Evolutionary conservation across 768 basidiomycete genomes (phyloP), one percentile per base, ranked within the genome.

Genomic region (Nidularia sp.): DNA sequence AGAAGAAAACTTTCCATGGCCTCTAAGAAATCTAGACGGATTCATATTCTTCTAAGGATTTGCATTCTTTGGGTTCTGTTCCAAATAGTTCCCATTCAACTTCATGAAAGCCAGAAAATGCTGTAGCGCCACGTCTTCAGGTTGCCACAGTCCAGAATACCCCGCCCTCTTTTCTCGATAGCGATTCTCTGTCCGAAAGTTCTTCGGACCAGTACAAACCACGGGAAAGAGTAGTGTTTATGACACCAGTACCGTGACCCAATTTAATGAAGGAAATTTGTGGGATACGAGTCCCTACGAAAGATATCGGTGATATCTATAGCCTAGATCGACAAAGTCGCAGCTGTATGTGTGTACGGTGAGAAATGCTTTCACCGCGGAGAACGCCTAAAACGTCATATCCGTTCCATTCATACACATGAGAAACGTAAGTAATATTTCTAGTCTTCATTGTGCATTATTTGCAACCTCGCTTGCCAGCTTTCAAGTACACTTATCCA

Each of bases 321-420:
- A 10, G 15, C 10, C 39, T 10, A 15, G 39, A 41, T 10, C 39
- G 15, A 15, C 10, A 41, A 15, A 41, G 10, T 41, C 39, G 13
- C 64, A 69, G 6, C 52, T 64, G n/a, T 81, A 81, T 47, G 67
- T 80, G 1, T 84, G 83, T 65, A 70, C 70, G 54, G 82, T 85
- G 0, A 70, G 6, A 83, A 83, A 58, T 78, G 76, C 49, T 85
- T 85, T 62, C 73, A 74, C 56, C 75, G 84, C 34, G 76, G 77
- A 5, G 84, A 85, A 55, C 84, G 85, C 63, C 72, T 85, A 50
- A 85, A 84, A 68, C 69, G 84, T 46, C 83, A 85, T 62, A 75
- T 84, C 46, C 66, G 81, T 49, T 78, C 78, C 49, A 81, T 85
- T 50, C 83, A 85, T 55, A 83, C 83, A 1, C 70, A 83, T 60